Base-by-base conservation (phyloP, 2,329 filamentous ascomycete genomes). In the Mollisiaceae sp. region DNA sequence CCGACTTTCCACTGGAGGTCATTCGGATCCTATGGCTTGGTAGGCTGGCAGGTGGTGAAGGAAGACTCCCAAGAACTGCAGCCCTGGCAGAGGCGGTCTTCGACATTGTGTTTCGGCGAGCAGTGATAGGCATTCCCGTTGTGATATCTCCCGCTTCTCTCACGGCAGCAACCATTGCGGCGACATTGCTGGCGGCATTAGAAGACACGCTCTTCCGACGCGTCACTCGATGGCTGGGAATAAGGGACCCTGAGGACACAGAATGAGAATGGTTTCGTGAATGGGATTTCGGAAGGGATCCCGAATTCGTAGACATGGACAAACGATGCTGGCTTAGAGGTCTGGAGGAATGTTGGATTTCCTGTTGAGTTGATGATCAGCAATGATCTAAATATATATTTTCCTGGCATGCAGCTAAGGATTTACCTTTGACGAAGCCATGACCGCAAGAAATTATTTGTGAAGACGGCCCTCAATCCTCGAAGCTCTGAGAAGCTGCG, bases 191-290 rank as follows among this genome's bases (percentile, higher is more conserved):
- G 57, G 84, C 85, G 56, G 89, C 86, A 70, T 88, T 90, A 67
- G 92, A 93, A 76, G 87, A 89, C 77, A 97, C 93, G 80, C 94
- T 97, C 86, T 98, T 98, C 74, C 95, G 89, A 75, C 94, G 92
- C 73, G 92, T 93, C 72, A 98, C 88, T 73, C 95, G 91, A 79
- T 97, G 91, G 78, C 88, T 89, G 73, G 89, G 82, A 81, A 94
- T 94, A 75, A 94, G 86, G 65, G 91, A 88, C 72, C 88, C 88
- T 66, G 91, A 86, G 63, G 94, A 90, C 72, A 93, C 83, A 65
- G 92, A 94, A 79, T 95, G 91, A 59, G 92, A 92, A 81, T 93
- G 92, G 73, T 88, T 89, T 75, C 93, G 90, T 54, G 69, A 64
- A 63, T 76, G 74, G 27, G 70, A 70, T 69, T 73, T 82, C 59